Percentiles rank a stretch among this genome's conserved stretches.
phyloP scores from a whole-genome alignment of 2,329 filamentous ascomycete species.

The Trichoderma guizhouense region DNA sequence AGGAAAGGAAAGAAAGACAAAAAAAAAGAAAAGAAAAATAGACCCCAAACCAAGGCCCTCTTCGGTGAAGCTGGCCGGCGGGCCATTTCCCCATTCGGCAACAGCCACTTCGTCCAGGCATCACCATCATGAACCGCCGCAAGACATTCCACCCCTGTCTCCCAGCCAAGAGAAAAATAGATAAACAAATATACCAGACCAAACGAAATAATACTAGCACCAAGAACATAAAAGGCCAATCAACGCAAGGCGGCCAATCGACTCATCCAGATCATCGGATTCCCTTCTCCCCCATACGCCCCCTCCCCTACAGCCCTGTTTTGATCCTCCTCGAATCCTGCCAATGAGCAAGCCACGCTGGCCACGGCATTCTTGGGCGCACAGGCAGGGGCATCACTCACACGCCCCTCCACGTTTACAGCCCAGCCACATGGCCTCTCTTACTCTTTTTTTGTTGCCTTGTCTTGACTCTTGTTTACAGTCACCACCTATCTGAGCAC shows the following conservation, averaged over 20 bases:
- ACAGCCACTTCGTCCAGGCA: background rate
- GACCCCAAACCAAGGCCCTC: background rate
- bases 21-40: background rate
- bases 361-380: background rate
- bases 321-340: background rate
- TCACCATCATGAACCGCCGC: background rate
- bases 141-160: background rate
- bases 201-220: background rate
- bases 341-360: background rate
- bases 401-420: background rate
- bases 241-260: constrained; percentile 6
- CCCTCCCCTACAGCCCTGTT: background rate
- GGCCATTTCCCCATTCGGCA: background rate
- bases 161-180: background rate
- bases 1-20: background rate
- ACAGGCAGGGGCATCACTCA: background rate
- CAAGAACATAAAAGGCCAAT: background rate
- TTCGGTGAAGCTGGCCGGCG: background rate
- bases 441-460: background rate
- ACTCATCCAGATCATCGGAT: constrained; percentile 11
- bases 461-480: background rate
- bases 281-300: background rate
- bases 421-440: background rate
- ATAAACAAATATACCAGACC: background rate
- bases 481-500: background rate